These are phyloP conservation scores for Agrostemma githago DNA, from an alignment of 148 eudicot genomes.

Conservation along the genomic window DNA sequence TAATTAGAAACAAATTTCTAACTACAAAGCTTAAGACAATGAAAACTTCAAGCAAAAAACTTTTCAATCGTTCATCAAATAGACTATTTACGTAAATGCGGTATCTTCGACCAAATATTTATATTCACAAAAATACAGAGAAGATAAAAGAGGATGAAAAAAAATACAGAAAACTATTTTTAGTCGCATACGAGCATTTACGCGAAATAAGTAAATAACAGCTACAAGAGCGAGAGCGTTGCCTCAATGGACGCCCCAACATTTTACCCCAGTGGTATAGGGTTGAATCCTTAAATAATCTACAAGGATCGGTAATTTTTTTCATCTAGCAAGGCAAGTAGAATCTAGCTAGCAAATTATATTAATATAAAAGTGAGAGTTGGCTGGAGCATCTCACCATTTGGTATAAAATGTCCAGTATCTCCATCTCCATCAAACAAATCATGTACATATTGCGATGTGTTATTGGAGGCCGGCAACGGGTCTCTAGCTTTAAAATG, in stretches of 20 bases:
- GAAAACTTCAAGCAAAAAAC: neutral
- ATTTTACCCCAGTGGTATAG: no score
- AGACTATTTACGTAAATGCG: neutral
- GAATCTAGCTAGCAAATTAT: neutral
- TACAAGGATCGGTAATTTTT: no score
- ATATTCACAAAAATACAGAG: neutral
- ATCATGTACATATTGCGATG: conserved; percentile 32
- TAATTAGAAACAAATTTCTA: neutral
- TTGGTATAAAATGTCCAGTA: conserved; percentile 22
- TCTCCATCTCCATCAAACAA: conserved; percentile 23
- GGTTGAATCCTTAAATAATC: no score
- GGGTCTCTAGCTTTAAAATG: conserved; percentile 28
- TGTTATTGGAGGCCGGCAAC: conserved; percentile 23
- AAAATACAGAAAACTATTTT: no score
- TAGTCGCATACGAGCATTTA: neutral
- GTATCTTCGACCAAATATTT: no score
- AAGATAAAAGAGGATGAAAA: neutral
- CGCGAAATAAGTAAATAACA: no score
- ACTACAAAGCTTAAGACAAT: neutral
- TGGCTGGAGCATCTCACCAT: conserved; percentile 31
- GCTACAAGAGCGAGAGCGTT: neutral
- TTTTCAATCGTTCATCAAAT: neutral
- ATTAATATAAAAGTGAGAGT: conserved; percentile 10
- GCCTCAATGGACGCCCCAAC: no score
- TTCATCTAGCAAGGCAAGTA: neutral